phyloP scores from a whole-genome alignment of 73 alveolate genomes.

The Tetrahymena elliotti region DNA sequence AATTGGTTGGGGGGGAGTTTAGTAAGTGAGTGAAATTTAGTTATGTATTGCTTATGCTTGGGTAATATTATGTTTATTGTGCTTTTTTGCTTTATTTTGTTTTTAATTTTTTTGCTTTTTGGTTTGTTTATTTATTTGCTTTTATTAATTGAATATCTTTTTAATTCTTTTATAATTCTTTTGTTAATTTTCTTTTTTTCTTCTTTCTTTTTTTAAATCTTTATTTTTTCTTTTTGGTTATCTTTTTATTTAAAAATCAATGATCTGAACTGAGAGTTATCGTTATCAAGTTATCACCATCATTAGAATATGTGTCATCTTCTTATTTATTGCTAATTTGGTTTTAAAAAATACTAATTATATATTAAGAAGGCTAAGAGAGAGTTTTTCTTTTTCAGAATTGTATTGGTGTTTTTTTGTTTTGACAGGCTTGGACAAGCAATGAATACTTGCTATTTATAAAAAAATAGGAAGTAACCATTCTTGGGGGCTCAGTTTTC shows the following conservation, averaged over 20 bases:
- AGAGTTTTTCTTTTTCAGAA: not conserved
- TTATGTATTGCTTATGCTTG: no score
- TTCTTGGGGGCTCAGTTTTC: not conserved
- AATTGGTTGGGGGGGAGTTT: no score
- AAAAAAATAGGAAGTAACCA: not conserved
- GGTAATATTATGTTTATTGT: no score
- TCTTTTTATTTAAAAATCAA: not conserved
- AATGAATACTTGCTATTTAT: not conserved
- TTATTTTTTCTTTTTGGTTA: no score
- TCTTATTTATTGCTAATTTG: not conserved
- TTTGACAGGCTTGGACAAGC: not conserved
- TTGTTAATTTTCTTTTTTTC: not conserved
- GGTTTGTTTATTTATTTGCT: not conserved
- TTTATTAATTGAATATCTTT: not conserved
- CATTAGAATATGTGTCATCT: not conserved
- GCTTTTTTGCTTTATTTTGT: not conserved
- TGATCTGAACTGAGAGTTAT: not conserved
- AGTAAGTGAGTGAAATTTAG: no score
- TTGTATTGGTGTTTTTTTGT: not conserved
- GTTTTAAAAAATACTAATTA: not conserved
- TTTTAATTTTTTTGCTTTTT: not conserved
- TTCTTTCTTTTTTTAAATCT: not conserved
- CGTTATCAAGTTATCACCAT: not conserved
- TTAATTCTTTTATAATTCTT: not conserved
- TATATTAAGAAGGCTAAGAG: not conserved